phyloP scores from a whole-genome alignment of 805 yeast species.

The Vanderwaltozyma tropicalis region DNA sequence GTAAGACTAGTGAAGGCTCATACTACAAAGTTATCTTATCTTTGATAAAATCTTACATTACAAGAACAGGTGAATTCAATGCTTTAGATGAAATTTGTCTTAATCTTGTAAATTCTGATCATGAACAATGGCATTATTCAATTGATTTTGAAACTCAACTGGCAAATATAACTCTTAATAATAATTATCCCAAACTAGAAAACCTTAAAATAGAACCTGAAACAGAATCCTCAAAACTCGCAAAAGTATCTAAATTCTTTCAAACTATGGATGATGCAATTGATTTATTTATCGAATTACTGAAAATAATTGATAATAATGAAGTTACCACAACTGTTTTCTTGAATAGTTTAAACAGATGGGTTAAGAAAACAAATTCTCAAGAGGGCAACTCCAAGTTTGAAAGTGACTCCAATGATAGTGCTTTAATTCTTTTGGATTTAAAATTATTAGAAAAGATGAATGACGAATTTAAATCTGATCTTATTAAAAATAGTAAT shows the following conservation, averaged over 20 bases:
- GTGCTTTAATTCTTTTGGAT: conserved; percentile 47
- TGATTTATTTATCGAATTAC: conserved; percentile 33
- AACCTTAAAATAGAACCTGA: conserved; percentile 4
- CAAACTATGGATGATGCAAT: conserved; percentile 36
- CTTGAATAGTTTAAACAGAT: conserved; percentile 42
- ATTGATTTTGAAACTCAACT: conserved; percentile 30
- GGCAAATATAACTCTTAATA: conserved; percentile 21
- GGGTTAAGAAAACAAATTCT: conserved; percentile 34
- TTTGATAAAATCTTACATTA: conserved; percentile 27
- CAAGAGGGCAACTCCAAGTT: neutral
- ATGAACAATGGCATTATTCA: conserved; percentile 29
- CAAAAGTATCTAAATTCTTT: conserved; percentile 26
- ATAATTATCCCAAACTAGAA: neutral
- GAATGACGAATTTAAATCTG: conserved; percentile 47
- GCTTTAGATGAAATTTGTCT: conserved; percentile 20
- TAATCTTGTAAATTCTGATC: conserved; percentile 26
- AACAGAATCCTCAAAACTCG: conserved; percentile 2
- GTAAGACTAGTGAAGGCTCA: conserved; percentile 5
- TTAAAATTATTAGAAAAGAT: conserved; percentile 55
- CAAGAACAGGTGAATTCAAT: conserved; percentile 20
- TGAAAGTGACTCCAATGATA: conserved; percentile 29
- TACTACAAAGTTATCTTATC: conserved; percentile 27
- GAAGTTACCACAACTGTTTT: conserved; percentile 39
- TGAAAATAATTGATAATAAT: conserved; percentile 40
- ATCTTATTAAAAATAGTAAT: conserved; percentile 34